phyloP scores from a whole-genome alignment of 441 rosid species.

The Codiaeum variegatum region DNA sequence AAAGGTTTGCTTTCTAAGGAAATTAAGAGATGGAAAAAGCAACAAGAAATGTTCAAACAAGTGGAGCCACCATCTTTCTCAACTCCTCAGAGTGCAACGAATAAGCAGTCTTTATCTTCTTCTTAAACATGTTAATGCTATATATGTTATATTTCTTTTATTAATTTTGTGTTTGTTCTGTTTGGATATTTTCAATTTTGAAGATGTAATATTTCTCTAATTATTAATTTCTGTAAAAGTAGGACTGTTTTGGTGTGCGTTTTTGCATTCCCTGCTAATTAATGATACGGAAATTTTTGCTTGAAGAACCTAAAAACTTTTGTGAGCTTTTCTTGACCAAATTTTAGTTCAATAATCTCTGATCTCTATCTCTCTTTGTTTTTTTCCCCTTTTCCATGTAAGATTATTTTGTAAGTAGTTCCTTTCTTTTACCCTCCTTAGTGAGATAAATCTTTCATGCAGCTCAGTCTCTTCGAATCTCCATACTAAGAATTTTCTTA shows the following conservation, averaged over 20 bases:
- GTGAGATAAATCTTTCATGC: no score
- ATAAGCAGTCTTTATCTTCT: conserved; percentile 3
- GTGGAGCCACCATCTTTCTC: conserved; percentile 16
- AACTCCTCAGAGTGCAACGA: conserved; percentile 9
- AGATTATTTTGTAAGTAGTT: no score
- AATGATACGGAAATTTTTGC: background rate
- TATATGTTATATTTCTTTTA: background rate
- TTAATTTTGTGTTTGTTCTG: background rate
- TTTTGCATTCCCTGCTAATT: background rate
- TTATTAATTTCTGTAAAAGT: background rate
- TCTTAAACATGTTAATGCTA: background rate
- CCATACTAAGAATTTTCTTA: no score
- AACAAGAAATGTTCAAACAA: conserved; percentile 23
- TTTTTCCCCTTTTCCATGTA: no score
- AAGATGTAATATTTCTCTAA: background rate
- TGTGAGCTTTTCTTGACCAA: no score
- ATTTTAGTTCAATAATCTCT: no score
- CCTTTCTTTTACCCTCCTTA: no score
- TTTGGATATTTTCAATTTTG: background rate
- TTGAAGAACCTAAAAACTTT: background rate
- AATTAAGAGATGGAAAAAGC: conserved; percentile 40
- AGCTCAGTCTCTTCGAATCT: no score
- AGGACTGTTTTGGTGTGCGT: background rate
- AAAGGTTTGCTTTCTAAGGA: conserved; percentile 32
- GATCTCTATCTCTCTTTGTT: no score